Evolutionary conservation across 2,329 filamentous ascomycete genomes (phyloP), one percentile per base, ranked within the genome.

Genomic region (Stemphylium vesicarium): DNA sequence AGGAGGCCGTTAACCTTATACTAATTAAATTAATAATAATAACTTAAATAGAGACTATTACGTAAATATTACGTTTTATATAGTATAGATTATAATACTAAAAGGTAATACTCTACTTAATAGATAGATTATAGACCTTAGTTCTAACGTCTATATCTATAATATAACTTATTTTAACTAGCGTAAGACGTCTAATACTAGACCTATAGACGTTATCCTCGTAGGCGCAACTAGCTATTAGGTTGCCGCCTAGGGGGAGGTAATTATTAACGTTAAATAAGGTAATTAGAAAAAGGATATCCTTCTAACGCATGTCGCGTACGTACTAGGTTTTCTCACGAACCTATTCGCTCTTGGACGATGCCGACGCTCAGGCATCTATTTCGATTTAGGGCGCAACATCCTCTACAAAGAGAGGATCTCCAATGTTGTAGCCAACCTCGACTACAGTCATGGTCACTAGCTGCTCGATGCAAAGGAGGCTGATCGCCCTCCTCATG

Each of bases 331-430:
- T 8, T 55, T 50, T 32, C 18, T 44, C 12, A 38, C 37, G 2
- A 55, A 48, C 24, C 24, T 45, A 16, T 55, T 55, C n/a, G 45
- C 22, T 3, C 37, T 55, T 32, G 18, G 45, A 36, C 29, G 45
- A 13, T 49, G 13, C 40, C 12, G n/a, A 41, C 20, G 18, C 38
- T 41, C 22, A 32, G 26, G 15, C 13, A 50, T 55, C 22, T 39
- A 55, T 32, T 55, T 55, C 26, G 31, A 55, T 22, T 55, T 39
- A 44, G 12, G 26, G n/a, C n/a, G n/a, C n/a, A n/a, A n/a, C n/a
- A n/a, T n/a, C n/a, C n/a, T n/a, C n/a, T n/a, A n/a, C n/a, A n/a
- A n/a, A n/a, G n/a, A n/a, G n/a, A n/a, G n/a, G n/a, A n/a, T n/a
- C n/a, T n/a, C n/a, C n/a, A n/a, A n/a, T n/a, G n/a, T n/a, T n/a